Base-by-base conservation (phyloP, 768 basidiomycete species). In the Lactifluus piperatus region DNA sequence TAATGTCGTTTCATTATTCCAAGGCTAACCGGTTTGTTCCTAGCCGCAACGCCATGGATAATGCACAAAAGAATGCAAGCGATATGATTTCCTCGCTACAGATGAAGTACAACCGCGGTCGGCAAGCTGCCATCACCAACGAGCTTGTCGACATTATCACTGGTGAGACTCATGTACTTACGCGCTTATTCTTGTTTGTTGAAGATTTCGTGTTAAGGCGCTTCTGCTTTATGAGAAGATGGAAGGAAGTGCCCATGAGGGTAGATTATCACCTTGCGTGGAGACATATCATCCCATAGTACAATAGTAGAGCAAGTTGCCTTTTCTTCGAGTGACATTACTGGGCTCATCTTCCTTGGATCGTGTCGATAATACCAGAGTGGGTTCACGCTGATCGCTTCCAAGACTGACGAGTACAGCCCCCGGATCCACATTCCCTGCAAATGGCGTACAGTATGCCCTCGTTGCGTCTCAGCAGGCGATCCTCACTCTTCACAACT, bases 1-100 rank as follows among this genome's bases (percentile, higher is more conserved):
- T 49, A 47, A 46, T 43, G 8, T 37, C 30, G 43, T 56, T 57
- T 10, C 26, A 27, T 48, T n/a, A 29, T 10, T 24, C 9, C 27
- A 16, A n/a, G 5, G 13, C 41, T 56, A 27, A 55, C 26, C 9
- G 14, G 37, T n/a, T 51, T 30, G 53, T 63, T 57, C 64, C 64
- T 52, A 85, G 95, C 73, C 88, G 95, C 66, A 97, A 95, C 66
- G 97, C 97, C 69, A 99, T 99, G 97, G 97, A 98, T 83, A 98
- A 93, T 70, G 95, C 95, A 49, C 93, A 94, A 65, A 99, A 99
- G 85, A 98, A 99, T 73, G 97, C 97, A 58, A 77, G 75, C 34
- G 94, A 94, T 75, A 97, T 97, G 94, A 95, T 97, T 69, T 74
- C 74, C 61, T 73, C 77, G 46, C 79, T 97, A 51, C 88, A 88